Evolutionary conservation across 2,329 filamentous ascomycete species (phyloP), one percentile per base, ranked within the genome.

Genomic region (Diaporthe australafricana): DNA sequence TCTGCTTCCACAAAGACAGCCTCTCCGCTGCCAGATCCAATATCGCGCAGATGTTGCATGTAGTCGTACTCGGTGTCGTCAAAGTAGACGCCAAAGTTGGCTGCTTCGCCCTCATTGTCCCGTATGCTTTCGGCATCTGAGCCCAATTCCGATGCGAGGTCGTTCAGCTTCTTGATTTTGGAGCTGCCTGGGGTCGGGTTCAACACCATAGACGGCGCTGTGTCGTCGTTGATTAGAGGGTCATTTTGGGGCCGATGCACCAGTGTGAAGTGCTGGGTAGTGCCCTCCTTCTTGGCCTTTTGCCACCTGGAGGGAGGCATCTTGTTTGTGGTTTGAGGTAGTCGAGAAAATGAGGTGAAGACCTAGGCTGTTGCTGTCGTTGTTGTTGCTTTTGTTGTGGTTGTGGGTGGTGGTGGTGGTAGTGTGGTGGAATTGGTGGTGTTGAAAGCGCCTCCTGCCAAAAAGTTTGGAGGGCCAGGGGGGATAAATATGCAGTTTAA

Each of bases 31-130:
- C 89, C 94, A 53, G 86, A 82, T 71, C 92, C 92, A n/a, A 99
- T 85, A 77, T 98, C 96, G 70, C 95, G 93, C 87, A 99, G 86
- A 83, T 99, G 96, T 83, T 99, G 96, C 96, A 99, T 99, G 84
- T 99, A 99, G 83, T 99, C 96, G 83, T 99, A 99, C 79, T 94
- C 90, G 75, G 94, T 93, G 83, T 99, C 96, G 83, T 99, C 97
- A 82, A 89, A 99, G 86, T 93, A 99, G 75, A 99, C 90, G 75
- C 96, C 96, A 83, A 98, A 91, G 81, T 93, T 94, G 76, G 97
- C 96, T 11, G 97, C 96, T 84, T 99, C 95, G 77, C 97, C 97
- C 83, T 99, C 96, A 81, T 99, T 98, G 70, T 90, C 89, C 76
- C 95, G 91, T 75, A 98, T 90, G 73, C 84, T 84, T 52, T 87